phyloP scores from a whole-genome alignment of 257 asterid genomes.

The Solanum dulcamara region DNA sequence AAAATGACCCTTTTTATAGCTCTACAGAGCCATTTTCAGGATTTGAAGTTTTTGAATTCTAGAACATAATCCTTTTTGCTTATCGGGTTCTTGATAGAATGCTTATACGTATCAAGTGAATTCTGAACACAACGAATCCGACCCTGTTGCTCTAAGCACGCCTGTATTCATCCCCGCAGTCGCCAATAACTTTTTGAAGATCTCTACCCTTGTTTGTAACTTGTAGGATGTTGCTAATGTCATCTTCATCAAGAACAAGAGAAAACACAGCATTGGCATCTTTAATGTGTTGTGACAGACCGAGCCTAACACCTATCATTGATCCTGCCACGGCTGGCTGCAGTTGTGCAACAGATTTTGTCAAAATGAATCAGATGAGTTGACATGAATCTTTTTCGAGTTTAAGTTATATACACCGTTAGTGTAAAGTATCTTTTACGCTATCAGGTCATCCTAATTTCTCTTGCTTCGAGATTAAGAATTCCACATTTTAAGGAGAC shows the following conservation, averaged over 20 bases:
- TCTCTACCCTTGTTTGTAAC: constrained; percentile 67
- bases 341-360: constrained; percentile 4
- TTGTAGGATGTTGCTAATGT: constrained; percentile 42
- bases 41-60: not conserved
- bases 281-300: constrained; percentile 72
- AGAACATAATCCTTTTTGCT: not conserved
- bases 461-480: not conserved
- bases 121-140: no score
- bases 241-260: constrained; percentile 71
- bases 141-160: constrained; percentile 20
- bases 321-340: constrained; percentile 97
- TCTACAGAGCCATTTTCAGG: not conserved
- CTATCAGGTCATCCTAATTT: not conserved
- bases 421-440: not conserved
- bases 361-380: not conserved
- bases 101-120: not conserved
- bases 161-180: constrained; percentile 95
- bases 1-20: not conserved
- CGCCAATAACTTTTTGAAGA: constrained; percentile 67
- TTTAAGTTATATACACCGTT: not conserved
- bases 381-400: not conserved
- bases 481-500: not conserved
- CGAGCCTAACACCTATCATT: constrained; percentile 91
- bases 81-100: not conserved
- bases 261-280: constrained; percentile 59